A percentile compares a stretch with the other conserved stretches of the same genome.
These are phyloP conservation scores for Auricularia sp. DNA, from an alignment of 768 basidiomycete species.

Conservation along the genomic window DNA sequence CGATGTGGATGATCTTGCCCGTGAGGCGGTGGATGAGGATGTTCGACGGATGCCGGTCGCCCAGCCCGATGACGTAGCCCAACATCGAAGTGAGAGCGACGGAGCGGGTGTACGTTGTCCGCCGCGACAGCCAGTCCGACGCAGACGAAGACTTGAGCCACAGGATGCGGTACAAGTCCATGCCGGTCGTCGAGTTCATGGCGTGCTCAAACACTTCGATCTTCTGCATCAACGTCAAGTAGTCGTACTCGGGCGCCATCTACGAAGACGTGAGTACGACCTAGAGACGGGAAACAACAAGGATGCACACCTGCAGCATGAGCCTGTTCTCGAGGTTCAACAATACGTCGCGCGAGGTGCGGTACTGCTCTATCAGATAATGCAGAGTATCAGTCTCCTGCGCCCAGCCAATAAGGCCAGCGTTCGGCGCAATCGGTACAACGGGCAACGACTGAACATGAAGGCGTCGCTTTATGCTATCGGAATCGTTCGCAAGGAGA, in stretches of 20 bases:
- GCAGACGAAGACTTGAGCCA: conserved; percentile 41
- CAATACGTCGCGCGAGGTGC: conserved; percentile 37
- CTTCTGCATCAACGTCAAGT: conserved; percentile 36
- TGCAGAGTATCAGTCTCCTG: conserved; percentile 38
- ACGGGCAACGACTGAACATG: conserved; percentile 37
- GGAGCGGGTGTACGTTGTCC: conserved; percentile 38
- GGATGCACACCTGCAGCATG: conserved; percentile 32
- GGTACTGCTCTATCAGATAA: conserved; percentile 36
- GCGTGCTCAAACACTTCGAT: conserved; percentile 45
- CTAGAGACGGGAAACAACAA: not conserved
- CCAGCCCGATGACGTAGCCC: conserved; percentile 40
- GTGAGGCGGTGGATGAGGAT: conserved; percentile 34
- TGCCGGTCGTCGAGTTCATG: conserved; percentile 40
- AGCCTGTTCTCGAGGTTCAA: conserved; percentile 42
- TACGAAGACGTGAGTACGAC: conserved; percentile 8
- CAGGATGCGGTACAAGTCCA: conserved; percentile 42
- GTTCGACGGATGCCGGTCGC: conserved; percentile 42
- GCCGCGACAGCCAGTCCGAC: conserved; percentile 39
- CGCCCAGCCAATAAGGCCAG: conserved; percentile 40
- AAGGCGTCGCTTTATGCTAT: conserved; percentile 38
- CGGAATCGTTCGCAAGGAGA: conserved; percentile 33
- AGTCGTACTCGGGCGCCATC: conserved; percentile 41
- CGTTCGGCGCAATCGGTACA: conserved; percentile 38
- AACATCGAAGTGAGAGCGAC: conserved; percentile 40
- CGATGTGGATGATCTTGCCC: conserved; percentile 37